Evolutionary conservation across 768 basidiomycete genomes (phyloP).

Genomic region (Ephemerocybe angulata): DNA sequence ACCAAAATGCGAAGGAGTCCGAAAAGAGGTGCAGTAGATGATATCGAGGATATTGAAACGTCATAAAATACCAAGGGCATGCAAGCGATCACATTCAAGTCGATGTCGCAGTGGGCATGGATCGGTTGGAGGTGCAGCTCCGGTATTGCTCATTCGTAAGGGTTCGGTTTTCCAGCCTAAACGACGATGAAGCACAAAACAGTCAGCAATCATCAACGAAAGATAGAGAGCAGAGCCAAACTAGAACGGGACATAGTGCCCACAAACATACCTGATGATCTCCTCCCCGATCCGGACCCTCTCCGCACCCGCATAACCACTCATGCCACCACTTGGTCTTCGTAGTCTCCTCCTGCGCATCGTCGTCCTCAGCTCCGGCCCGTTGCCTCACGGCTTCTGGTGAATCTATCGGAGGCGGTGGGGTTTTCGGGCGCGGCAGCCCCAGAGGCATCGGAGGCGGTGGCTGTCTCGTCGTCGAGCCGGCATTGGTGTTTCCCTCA

Average conservation of each 20-base stretch:
- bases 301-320: constrained; percentile 78
- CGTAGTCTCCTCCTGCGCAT: constrained; percentile 22
- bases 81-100: too few species aligned
- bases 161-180: constrained; percentile 75
- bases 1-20: too few species aligned
- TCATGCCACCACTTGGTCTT: constrained; percentile 78
- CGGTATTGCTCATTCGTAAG: constrained; percentile 38
- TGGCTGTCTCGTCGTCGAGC: constrained; percentile 20
- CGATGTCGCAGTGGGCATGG: too few species aligned
- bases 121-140: not conserved
- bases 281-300: constrained; percentile 69
- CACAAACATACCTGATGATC: constrained; percentile 56
- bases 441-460: constrained; percentile 57
- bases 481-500: not conserved
- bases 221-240: not conserved
- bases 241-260: not conserved
- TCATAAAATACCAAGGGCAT: not conserved
- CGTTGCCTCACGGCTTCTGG: not conserved
- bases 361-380: constrained; percentile 20
- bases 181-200: not conserved
- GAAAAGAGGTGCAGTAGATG: too few species aligned
- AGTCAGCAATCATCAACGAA: not conserved
- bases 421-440: constrained; percentile 44
- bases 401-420: constrained; percentile 33
- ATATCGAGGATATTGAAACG: too few species aligned